phyloP scores from a whole-genome alignment of 2,329 filamentous ascomycete genomes.

The Cylindrodendrum hubeiense region DNA sequence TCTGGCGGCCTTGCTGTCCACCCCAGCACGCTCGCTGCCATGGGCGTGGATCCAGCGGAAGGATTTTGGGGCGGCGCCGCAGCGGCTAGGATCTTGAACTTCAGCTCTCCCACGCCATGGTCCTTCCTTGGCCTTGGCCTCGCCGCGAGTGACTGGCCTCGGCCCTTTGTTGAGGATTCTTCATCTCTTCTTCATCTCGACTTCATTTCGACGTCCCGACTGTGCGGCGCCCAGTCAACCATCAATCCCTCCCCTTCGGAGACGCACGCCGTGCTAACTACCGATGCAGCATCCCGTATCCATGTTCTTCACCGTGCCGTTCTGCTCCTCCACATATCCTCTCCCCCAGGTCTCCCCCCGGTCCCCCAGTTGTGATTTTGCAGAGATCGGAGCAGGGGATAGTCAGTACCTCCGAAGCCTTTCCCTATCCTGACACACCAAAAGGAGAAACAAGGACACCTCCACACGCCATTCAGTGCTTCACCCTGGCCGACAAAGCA shows the following conservation, averaged over 20 bases:
- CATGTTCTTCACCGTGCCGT: background rate
- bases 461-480: background rate
- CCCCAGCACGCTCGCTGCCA: background rate
- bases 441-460: background rate
- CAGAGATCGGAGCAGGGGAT: conserved; percentile 22
- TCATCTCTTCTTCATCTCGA: background rate
- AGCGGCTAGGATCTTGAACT: conserved; percentile 15
- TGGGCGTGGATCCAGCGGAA: background rate
- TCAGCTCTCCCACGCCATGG: background rate
- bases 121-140: background rate
- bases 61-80: conserved; percentile 15
- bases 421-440: conserved; percentile 7
- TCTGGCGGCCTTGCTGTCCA: too few species aligned
- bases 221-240: background rate
- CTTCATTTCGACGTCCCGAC: background rate
- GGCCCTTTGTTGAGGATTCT: background rate
- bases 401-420: background rate
- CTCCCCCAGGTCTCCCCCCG: background rate
- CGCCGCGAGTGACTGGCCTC: background rate
- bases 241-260: background rate
- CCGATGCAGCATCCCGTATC: background rate
- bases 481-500: conserved; percentile 14
- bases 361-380: background rate
- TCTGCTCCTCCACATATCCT: background rate
- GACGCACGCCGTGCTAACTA: background rate